Percentiles rank a stretch among this genome's conserved stretches.
phyloP scores from a whole-genome alignment of 805 yeast species.

The Sugiyamaella smithiae region DNA sequence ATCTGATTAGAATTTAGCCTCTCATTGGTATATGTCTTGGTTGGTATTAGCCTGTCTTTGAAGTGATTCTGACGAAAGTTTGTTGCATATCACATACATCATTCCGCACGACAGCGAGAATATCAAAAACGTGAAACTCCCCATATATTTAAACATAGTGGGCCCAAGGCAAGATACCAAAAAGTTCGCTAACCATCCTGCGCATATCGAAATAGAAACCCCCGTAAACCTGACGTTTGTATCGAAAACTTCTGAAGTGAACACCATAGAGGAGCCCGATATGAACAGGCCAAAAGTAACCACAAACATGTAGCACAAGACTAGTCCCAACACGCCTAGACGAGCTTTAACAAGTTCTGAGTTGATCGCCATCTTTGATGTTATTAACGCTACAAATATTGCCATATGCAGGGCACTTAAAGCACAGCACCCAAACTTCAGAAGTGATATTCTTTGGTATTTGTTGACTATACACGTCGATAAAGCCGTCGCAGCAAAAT shows the following conservation, averaged over 20 bases:
- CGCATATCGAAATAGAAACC: slow-evolving; percentile 5
- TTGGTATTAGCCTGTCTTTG: too few species aligned
- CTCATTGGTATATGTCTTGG: too few species aligned
- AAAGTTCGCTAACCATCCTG: slow-evolving; percentile 12
- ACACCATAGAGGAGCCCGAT: slow-evolving; percentile 9
- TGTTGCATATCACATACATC: too few species aligned
- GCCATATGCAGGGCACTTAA: background rate
- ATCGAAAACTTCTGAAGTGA: slow-evolving; percentile 13
- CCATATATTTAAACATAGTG: slow-evolving; percentile 7
- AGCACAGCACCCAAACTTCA: background rate
- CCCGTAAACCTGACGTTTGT: slow-evolving; percentile 4
- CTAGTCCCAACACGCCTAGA: slow-evolving; percentile 10
- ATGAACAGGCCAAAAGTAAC: slow-evolving; percentile 7
- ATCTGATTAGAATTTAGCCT: too few species aligned
- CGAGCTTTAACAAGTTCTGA: background rate
- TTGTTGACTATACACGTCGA: background rate
- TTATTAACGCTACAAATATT: background rate
- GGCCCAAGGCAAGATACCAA: slow-evolving; percentile 9
- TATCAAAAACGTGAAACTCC: slow-evolving; percentile 4
- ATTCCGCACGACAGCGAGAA: too few species aligned
- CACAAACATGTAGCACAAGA: slow-evolving; percentile 13
- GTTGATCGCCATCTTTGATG: background rate
- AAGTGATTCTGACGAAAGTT: too few species aligned
- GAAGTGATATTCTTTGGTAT: background rate
- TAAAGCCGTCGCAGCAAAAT: background rate